Evolutionary conservation across 1,284 basidiomycete species (phyloP), one percentile per base, ranked within the genome.

Genomic region (Microbotryum violaceum): DNA sequence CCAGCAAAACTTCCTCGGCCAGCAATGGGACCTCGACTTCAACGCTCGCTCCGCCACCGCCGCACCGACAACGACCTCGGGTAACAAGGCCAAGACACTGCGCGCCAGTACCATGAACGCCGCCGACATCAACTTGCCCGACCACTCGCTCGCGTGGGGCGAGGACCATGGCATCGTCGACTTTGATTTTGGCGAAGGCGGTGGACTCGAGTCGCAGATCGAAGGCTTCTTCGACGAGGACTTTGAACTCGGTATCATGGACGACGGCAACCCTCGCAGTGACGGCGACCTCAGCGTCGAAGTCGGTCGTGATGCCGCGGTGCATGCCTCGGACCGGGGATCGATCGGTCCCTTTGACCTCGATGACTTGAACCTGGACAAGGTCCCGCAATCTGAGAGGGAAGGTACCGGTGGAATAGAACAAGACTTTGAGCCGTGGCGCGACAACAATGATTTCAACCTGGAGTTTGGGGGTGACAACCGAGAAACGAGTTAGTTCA

Each of bases 51-150:
- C 53, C 18, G 52, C 58, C 16, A 56, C 65, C 2, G 52, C 56
- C n/a, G 57, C 51, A 5, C 50, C 45, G 2, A 57, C 55, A 25
- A 29, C 33, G 14, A 56, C 59, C 37, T 61, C 50, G 49, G 59
- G n/a, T 14, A 45, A 54, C 46, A 69, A 65, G 46, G 52, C 49
- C 45, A 65, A 65, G 49, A 53, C 25, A 33, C 52, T 45, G 29
- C 65, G 65, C 31, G 57, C 55, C 16, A 44, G 54, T 14, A 62
- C 59, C 20, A 62, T 66, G 31, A 65, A 60, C 45, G 45, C 56
- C 23, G 68, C 66, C 56, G 70, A 72, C 59, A 72, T 72, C 59
- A 70, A 70, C 14, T 62, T 70, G 54, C 66, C 65, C 42, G 70
- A 70, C 46, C 64, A 69, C 31, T 44, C n/a, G 25, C 33, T 53